Evolutionary conservation across 2,329 filamentous ascomycete species (phyloP), one percentile per base, ranked within the genome.

Genomic region (Colletotrichum gloeosporioides): DNA sequence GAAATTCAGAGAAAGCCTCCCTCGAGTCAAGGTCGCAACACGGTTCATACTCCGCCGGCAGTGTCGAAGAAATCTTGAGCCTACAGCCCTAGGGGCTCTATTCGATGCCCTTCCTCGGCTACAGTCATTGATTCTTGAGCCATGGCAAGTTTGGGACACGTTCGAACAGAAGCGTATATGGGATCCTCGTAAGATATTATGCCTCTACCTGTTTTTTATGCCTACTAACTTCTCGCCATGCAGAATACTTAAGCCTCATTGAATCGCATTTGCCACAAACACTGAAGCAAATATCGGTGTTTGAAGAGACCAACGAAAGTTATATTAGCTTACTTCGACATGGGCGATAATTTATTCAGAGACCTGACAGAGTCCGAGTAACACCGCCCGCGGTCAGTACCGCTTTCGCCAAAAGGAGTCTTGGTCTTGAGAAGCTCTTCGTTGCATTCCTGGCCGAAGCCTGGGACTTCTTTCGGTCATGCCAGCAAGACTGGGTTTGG

Each of bases 11-110:
- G 55, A 80, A 61, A n/a, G 6, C 6, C 69, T 81, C 7, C 82
- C 81, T 69, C 72, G 22, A 61, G 80, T 84, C 36, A 16, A 80
- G 5, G 80, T 71, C 36, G 82, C 84, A 53, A 84, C 82, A 4
- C 59, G 77, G 66, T 76, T 85, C 44, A 73, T 83, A 31, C 78
- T 86, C 22, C 81, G 82, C 77, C 83, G 83, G 79, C 81, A 85
- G 70, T 69, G 84, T 63, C 81, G 84, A 22, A 82, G 82, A 77
- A 74, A 62, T 15, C 25, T 85, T 79, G 31, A 15, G 36, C 67
- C 75, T 10, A 1, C 0, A 7, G 31, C 16, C 59, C 59, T 84
- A 8, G 9, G 31, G 8, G 8, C 59, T 10, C 8, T 86, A 65
- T 65, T 83, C 5, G n/a, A 57, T 4, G 80, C 57, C 7, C 77